Evolutionary conservation across 352 stramenopile species (phyloP), one percentile per base, ranked within the genome.

Genomic region (Pythium aphanidermatum): DNA sequence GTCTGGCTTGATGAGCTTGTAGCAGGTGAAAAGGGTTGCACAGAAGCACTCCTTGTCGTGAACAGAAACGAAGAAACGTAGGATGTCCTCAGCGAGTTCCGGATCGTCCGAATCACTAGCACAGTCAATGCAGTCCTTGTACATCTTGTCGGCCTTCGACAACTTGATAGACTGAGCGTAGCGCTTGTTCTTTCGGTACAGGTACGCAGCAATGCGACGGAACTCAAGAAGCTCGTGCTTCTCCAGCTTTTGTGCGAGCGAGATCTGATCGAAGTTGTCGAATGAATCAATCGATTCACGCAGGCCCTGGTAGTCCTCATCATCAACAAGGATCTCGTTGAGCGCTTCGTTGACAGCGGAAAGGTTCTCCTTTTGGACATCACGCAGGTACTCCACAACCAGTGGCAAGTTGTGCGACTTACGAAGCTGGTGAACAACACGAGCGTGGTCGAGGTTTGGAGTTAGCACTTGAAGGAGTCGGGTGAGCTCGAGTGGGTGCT

Each of bases 91-190:
- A 19, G 96, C 96, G 19, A 99, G 87, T 27, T 98, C 94, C 28
- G 76, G 63, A 58, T 98, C 95, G 29, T 89, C 80, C 42, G 95
- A 99, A 63, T 98, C 92, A 28, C 94, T 95, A 21, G 96, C 96
- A 47, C 96, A 99, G 60, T 99, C 96, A 57, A 99, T 99, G 63
- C 96, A 98, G 55, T 99, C 97, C 79, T 99, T 99, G 92, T 98
- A 99, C 96, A 99, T 99, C 60, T 98, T 98, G 80, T 99, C 96
- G 28, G 92, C 92, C 89, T 99, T 99, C 17, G 94, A 99, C 48
- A 99, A 77, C 51, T 97, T 95, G 54, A 99, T 95, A 28, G 90
- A 97, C 70, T 99, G 95, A 51, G 85, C 72, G 72, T 95, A 99
- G 48, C 97, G 96, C 77, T 98, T 98, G 81, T 99, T 99, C 78